Conservation (phyloP, 805 yeast species). For the Teunomyces stri region DNA sequence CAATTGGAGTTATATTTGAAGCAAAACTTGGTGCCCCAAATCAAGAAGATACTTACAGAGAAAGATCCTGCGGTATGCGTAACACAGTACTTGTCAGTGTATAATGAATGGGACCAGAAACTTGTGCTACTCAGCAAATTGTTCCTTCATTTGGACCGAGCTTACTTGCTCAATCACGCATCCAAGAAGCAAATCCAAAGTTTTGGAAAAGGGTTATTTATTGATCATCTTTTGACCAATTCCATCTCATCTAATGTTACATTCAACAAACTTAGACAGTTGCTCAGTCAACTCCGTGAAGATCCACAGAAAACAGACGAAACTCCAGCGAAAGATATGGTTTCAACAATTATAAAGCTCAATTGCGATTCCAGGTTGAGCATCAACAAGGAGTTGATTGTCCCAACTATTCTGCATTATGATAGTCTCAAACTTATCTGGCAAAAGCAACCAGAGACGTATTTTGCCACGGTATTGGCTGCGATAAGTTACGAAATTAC, state of each 20-base stretch:
- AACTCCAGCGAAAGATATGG: slow-evolving; percentile 10
- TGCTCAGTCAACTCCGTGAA: slow-evolving; percentile 10
- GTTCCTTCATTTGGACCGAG: slow-evolving; percentile 35
- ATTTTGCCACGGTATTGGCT: slow-evolving; percentile 9
- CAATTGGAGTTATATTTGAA: slow-evolving; percentile 19
- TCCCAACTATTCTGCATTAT: slow-evolving; percentile 16
- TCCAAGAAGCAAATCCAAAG: slow-evolving; percentile 23
- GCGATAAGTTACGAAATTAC: slow-evolving; percentile 10
- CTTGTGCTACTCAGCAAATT: slow-evolving; percentile 25
- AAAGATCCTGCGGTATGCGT: slow-evolving; percentile 1
- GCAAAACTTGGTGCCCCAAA: background rate
- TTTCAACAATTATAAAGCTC: slow-evolving; percentile 20
- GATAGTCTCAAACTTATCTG: slow-evolving; percentile 14
- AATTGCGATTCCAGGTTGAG: slow-evolving; percentile 15
- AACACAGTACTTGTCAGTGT: slow-evolving; percentile 7
- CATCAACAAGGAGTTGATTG: slow-evolving; percentile 10
- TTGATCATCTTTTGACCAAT: slow-evolving; percentile 12
- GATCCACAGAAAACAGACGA: slow-evolving; percentile 1
- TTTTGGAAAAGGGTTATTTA: slow-evolving; percentile 22
- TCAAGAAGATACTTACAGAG: slow-evolving; percentile 5
- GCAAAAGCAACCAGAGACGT: slow-evolving; percentile 11
- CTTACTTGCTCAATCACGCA: slow-evolving; percentile 33
- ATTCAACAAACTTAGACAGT: slow-evolving; percentile 11
- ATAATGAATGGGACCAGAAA: slow-evolving; percentile 23
- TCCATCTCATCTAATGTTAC: slow-evolving; percentile 1